A percentile compares a stretch with the other conserved stretches of the same genome.
These are phyloP conservation scores for Thinopyrum elongatum DNA, from an alignment of 176 grass and related monocot species.

Conservation along the genomic window DNA sequence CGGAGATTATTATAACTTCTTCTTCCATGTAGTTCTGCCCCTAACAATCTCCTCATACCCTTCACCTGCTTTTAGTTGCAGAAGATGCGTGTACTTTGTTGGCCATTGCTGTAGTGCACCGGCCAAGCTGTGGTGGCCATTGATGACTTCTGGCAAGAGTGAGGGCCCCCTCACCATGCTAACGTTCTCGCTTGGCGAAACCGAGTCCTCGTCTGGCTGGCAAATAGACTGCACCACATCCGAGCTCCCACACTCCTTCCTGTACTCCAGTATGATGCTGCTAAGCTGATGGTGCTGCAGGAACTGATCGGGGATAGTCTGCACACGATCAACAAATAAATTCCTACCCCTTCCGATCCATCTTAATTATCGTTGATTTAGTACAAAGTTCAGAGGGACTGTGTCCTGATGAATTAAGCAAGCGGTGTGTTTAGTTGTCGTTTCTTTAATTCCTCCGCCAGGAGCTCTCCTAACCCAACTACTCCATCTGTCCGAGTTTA, in stretches of 20 bases:
- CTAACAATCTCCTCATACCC: slow-evolving; percentile 57
- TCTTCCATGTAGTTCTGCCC: slow-evolving; percentile 64
- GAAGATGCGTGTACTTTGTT: slow-evolving; percentile 59
- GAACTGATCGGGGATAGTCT: slow-evolving; percentile 56
- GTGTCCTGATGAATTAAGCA: too few relatives aligned
- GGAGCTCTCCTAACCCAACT: too few relatives aligned
- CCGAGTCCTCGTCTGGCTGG: slow-evolving; percentile 40
- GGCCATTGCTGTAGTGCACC: slow-evolving; percentile 49
- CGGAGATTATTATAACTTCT: slow-evolving; percentile 13
- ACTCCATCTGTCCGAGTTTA: too few relatives aligned
- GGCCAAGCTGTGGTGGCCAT: slow-evolving; percentile 29
- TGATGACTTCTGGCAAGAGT: slow-evolving; percentile 39
- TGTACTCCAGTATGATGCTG: slow-evolving; percentile 54
- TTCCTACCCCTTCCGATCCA: too few relatives aligned
- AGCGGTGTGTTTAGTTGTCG: too few relatives aligned
- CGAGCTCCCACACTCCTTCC: slow-evolving; percentile 55
- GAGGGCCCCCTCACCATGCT: slow-evolving; percentile 39
- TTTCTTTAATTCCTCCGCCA: too few relatives aligned
- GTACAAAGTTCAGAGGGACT: too few relatives aligned
- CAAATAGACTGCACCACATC: slow-evolving; percentile 60
- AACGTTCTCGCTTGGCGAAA: slow-evolving; percentile 26
- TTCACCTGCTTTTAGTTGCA: slow-evolving; percentile 40
- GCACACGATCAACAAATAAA: background rate
- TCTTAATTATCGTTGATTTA: too few relatives aligned
- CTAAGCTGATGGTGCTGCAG: slow-evolving; percentile 37